phyloP scores from a whole-genome alignment of 192 early-diverging fungal species.

The Podila clonocystis region DNA sequence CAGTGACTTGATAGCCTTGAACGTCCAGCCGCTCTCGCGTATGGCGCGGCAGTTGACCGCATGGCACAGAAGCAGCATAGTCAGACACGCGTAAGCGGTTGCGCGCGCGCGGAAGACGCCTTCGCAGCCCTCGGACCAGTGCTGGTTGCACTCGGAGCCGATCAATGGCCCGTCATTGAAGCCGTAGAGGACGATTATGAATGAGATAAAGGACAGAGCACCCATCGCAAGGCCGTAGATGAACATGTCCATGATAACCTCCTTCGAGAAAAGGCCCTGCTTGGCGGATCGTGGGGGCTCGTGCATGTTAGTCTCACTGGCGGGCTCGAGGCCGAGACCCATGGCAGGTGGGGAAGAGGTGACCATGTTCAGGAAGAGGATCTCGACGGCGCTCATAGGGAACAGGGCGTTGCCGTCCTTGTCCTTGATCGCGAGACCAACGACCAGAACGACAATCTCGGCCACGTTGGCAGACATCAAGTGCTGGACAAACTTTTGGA shows the following conservation, averaged over 20 bases:
- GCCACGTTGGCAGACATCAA: conserved; percentile 77
- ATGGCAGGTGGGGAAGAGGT: conserved; percentile 83
- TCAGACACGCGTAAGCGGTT: conserved; percentile 74
- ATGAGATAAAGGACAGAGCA: conserved; percentile 66
- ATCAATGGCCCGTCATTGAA: conserved; percentile 64
- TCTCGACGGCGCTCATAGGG: conserved; percentile 80
- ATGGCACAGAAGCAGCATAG: conserved; percentile 74
- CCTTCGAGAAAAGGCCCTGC: conserved; percentile 71
- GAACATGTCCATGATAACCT: conserved; percentile 69
- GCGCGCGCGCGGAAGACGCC: conserved; percentile 77
- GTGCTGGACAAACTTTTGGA: conserved; percentile 76
- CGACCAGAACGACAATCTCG: conserved; percentile 74
- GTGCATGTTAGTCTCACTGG: conserved; percentile 69
- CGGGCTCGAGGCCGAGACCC: conserved; percentile 76
- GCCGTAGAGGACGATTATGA: conserved; percentile 67
- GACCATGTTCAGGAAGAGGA: conserved; percentile 81
- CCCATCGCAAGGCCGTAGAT: conserved; percentile 75
- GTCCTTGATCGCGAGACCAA: conserved; percentile 78
- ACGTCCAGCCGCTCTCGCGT: conserved; percentile 66
- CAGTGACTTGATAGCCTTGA: conserved; percentile 1
- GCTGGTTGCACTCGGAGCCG: conserved; percentile 66
- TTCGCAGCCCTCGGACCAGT: conserved; percentile 52
- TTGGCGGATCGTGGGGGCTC: conserved; percentile 69
- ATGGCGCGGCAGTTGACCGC: conserved; percentile 78
- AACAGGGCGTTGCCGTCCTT: conserved; percentile 64